Conservation (phyloP, 1,284 basidiomycete genomes). For the Moniliophthora roreri region DNA sequence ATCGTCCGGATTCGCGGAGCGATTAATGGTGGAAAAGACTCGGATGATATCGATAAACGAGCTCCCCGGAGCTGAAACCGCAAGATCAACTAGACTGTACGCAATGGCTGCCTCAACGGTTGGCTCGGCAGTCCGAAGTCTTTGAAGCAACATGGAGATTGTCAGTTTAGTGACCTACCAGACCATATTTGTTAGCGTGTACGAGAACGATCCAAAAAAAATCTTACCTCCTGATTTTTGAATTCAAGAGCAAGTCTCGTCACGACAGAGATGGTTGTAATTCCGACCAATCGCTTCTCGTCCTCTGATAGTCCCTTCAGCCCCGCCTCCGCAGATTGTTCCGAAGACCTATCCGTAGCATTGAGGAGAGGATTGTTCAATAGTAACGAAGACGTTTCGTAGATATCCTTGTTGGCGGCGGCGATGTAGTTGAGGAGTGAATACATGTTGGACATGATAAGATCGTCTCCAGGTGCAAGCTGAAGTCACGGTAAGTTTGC, state of each 20-base stretch:
- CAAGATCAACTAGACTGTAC: conserved; percentile 89
- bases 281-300: conserved; percentile 81
- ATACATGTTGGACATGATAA: conserved; percentile 95
- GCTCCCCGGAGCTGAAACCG: conserved; percentile 73
- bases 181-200: background rate
- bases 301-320: conserved; percentile 76
- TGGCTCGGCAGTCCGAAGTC: conserved; percentile 81
- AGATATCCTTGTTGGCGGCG: conserved; percentile 74
- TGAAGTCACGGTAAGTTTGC: conserved; percentile 27
- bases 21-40: conserved; percentile 85
- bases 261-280: conserved; percentile 89
- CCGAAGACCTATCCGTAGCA: conserved; percentile 43
- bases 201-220: background rate
- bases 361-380: conserved; percentile 42
- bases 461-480: conserved; percentile 86
- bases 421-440: conserved; percentile 91
- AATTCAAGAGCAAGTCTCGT: conserved; percentile 84
- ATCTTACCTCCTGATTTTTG: conserved; percentile 69
- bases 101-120: conserved; percentile 90
- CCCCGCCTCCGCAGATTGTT: conserved; percentile 59
- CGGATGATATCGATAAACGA: conserved; percentile 86
- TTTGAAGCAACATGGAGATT: conserved; percentile 91
- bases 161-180: conserved; percentile 78
- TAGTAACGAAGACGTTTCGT: conserved; percentile 47
- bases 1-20: conserved; percentile 82